Evolutionary conservation across 441 rosid genomes (phyloP), one percentile per base, ranked within the genome.

Genomic region (Adansonia grandidieri): DNA sequence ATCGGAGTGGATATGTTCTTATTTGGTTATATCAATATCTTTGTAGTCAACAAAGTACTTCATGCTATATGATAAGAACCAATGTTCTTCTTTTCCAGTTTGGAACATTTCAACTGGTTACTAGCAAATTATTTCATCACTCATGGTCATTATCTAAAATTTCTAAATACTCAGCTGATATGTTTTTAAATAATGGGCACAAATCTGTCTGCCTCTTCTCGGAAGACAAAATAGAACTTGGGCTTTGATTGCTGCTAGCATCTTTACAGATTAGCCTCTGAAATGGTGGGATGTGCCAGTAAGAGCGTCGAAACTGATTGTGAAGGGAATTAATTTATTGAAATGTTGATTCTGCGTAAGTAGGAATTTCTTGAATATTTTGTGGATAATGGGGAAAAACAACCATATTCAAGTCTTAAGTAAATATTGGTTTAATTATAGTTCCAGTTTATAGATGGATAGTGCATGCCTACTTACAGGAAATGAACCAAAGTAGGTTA

Each of bases 371-470:
- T 28, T 57, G 53, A 57, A 56, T 42, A 6, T 73, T 17, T 17
- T 40, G n/a, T 73, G 50, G 37, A 72, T 56, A n/a, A 56, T 56
- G 48, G 63, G 37, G 20, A 64, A 54, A 22, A 54, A 63, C 15
- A 54, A 13, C 13, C 32, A 5, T 1, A 3, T 40, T 40, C 44
- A 44, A 22, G 56, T 60, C 67, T 60, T 60, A 13, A 15, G 4
- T 74, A 20, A 13, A 45, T 60, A 14, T 60, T 44, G 40, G 6
- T 19, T 56, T 72, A 42, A 37, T 54, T 50, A 54, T 54, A 37
- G 48, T 72, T 54, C 48, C 17, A 37, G 50, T 72, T 37, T 57
- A 56, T 73, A 54, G 64, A 37, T 73, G 65, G 11, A 56, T 57
- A 13, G 24, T 17, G 8, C 50, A 40, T 73, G 53, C 37, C 37